These are phyloP conservation scores for Biscutella laevigata DNA, from an alignment of 441 rosid genomes.

Conservation along the genomic window DNA sequence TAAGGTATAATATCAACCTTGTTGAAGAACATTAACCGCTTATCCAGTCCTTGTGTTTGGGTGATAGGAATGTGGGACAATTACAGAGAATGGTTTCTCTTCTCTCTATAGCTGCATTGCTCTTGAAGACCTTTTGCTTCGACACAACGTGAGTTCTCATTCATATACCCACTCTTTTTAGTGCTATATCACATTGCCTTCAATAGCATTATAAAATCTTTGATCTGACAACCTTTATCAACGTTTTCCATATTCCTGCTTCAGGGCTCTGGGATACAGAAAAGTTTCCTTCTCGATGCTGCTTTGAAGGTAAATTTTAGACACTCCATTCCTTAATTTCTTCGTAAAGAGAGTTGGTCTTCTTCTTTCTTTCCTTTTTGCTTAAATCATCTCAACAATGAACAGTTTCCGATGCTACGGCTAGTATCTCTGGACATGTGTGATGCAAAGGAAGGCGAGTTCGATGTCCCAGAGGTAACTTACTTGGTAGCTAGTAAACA, in stretches of 20 bases:
- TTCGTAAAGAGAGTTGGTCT: not conserved
- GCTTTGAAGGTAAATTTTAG: conserved; percentile 40
- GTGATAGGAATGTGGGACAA: conserved; percentile 57
- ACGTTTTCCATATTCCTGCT: not conserved
- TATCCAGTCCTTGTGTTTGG: conserved; percentile 20
- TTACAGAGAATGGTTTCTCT: conserved; percentile 44
- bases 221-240: not conserved
- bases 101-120: conserved; percentile 55
- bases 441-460: conserved; percentile 59
- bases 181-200: not conserved
- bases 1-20: not conserved
- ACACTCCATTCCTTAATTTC: not conserved
- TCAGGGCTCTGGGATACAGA: conserved; percentile 60
- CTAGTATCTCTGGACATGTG: conserved; percentile 54
- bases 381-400: not conserved
- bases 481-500: not conserved
- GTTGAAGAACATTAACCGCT: not conserved
- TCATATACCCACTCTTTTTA: not conserved
- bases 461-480: conserved; percentile 54
- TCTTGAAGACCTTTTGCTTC: conserved; percentile 62
- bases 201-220: not conserved
- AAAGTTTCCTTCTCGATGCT: conserved; percentile 52
- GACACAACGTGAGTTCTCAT: conserved; percentile 59
- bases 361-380: too few species aligned
- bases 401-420: conserved; percentile 67